Percentiles rank a stretch among this genome's conserved stretches.
These are phyloP conservation scores for Dorcoceras hygrometricum DNA, from an alignment of 257 asterid genomes.

Conservation along the genomic window DNA sequence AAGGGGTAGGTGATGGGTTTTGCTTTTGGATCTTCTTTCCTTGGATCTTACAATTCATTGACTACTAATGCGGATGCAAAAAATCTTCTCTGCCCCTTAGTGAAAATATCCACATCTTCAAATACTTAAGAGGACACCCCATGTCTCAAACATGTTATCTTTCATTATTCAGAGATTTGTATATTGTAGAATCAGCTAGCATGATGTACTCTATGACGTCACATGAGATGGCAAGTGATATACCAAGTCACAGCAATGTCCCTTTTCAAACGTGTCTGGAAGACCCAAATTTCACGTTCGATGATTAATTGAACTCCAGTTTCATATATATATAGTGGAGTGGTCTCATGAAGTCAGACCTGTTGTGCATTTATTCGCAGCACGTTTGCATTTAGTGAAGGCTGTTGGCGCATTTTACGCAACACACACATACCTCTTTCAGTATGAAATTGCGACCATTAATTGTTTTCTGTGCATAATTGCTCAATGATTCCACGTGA, in stretches of 20 bases:
- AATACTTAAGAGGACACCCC: background rate
- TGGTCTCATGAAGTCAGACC: constrained; percentile 27
- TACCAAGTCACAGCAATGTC: background rate
- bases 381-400: constrained; percentile 44
- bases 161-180: background rate
- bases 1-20: background rate
- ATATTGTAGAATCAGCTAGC: background rate
- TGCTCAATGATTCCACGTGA: background rate
- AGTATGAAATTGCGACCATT: background rate
- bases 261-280: background rate
- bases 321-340: too few species aligned
- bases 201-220: background rate
- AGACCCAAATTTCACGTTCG: background rate
- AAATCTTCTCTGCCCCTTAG: background rate
- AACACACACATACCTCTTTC: constrained; percentile 34
- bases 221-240: constrained; percentile 17
- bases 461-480: background rate
- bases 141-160: background rate
- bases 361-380: constrained; percentile 34
- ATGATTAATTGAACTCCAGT: too few species aligned
- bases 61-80: background rate
- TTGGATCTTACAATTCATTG: constrained; percentile 9
- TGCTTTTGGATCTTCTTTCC: background rate
- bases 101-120: background rate
- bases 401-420: constrained; percentile 40